phyloP scores from a whole-genome alignment of 331 rosid genomes.

The Acacia concinna region DNA sequence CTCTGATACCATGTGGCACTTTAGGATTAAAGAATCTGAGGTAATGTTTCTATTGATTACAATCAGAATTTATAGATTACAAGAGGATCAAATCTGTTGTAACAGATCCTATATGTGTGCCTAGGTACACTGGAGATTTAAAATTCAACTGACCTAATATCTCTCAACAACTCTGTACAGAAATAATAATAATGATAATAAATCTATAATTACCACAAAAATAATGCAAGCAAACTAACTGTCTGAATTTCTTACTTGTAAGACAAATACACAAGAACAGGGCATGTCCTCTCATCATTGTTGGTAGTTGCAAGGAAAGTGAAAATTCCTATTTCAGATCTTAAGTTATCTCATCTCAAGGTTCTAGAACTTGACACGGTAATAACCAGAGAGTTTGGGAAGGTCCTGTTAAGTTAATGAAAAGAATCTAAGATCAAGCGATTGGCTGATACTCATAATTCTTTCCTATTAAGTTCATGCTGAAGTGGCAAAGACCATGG shows the following conservation, averaged over 20 bases:
- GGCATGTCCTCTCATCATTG: slow-evolving; percentile 5
- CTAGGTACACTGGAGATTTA: no score
- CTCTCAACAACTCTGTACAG: no score
- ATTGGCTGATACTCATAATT: slow-evolving; percentile 1
- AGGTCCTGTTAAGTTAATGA: not conserved
- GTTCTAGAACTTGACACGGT: not conserved
- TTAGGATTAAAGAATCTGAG: no score
- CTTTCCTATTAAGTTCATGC: not conserved
- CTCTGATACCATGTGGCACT: no score
- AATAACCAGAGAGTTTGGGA: slow-evolving; percentile 6
- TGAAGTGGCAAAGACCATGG: slow-evolving; percentile 10
- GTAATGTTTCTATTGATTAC: no score
- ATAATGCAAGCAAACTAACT: slow-evolving; percentile 13
- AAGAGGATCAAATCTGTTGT: no score
- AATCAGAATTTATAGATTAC: no score
- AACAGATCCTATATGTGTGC: no score
- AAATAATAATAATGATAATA: no score
- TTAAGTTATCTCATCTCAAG: slow-evolving; percentile 14
- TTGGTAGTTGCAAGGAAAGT: not conserved
- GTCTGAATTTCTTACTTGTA: not conserved
- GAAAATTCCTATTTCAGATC: slow-evolving; percentile 5
- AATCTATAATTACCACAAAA: no score
- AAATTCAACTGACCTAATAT: no score
- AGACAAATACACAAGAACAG: slow-evolving; percentile 9
- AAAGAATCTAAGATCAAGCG: not conserved